A percentile compares a stretch with the other conserved stretches of the same genome.
phyloP scores from a whole-genome alignment of 148 eudicot genomes.

The Nepenthes mirabilis region DNA sequence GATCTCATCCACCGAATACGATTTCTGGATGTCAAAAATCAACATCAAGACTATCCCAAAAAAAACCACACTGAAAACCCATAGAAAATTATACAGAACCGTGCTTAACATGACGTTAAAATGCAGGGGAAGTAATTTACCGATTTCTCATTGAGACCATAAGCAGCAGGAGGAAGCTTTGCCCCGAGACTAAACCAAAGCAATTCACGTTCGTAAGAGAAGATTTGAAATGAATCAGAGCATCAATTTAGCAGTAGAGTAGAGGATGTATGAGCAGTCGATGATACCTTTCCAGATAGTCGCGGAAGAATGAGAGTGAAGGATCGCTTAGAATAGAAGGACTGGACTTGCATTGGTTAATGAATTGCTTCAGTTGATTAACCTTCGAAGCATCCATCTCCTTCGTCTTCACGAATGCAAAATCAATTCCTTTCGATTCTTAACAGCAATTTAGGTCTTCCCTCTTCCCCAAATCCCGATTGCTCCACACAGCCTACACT shows the following conservation, averaged over 20 bases:
- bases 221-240: not conserved
- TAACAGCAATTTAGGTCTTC: too few relatives aligned
- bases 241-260: not conserved
- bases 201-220: not conserved
- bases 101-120: not conserved
- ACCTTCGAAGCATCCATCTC: slow-evolving; percentile 52
- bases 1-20: slow-evolving; percentile 36
- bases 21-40: slow-evolving; percentile 12
- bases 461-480: too few relatives aligned
- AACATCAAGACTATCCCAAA: not conserved
- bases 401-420: not conserved
- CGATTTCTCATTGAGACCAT: slow-evolving; percentile 9
- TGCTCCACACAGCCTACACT: too few relatives aligned
- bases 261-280: not conserved
- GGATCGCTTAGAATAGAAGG: slow-evolving; percentile 62
- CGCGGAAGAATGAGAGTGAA: slow-evolving; percentile 78
- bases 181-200: slow-evolving; percentile 50
- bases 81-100: not conserved
- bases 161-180: slow-evolving; percentile 35
- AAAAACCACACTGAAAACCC: not conserved
- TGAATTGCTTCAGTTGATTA: slow-evolving; percentile 42
- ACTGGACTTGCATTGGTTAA: slow-evolving; percentile 51
- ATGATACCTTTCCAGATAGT: slow-evolving; percentile 58
- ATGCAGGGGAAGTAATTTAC: slow-evolving; percentile 22
- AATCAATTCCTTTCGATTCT: too few relatives aligned